phyloP scores from a whole-genome alignment of 495 filamentous ascomycete species.

The Penicillium crystallinum region DNA sequence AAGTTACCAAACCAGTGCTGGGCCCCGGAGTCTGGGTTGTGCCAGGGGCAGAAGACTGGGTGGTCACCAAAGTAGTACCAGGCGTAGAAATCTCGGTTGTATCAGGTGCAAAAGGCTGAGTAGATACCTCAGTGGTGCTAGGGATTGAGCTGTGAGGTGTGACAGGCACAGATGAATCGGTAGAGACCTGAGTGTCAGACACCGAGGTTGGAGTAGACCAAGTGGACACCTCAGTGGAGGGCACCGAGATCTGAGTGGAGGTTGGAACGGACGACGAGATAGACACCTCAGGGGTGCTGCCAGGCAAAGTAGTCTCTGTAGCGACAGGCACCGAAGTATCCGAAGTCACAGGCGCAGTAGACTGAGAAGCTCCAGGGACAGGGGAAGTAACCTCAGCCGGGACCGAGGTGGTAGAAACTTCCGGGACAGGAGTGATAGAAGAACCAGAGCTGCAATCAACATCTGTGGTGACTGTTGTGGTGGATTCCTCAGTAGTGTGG shows the following conservation, averaged over 20 bases:
- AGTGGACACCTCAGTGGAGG: background rate
- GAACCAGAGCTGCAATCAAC: background rate
- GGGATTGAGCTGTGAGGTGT: too few relatives aligned
- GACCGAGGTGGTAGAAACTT: background rate
- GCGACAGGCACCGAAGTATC: background rate
- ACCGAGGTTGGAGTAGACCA: background rate
- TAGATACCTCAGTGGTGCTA: background rate
- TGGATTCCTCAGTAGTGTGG: background rate
- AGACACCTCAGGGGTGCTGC: background rate
- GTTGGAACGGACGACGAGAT: background rate
- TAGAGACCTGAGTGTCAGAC: background rate
- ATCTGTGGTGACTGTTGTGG: constrained; percentile 2
- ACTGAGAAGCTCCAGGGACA: background rate
- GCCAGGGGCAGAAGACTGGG: background rate
- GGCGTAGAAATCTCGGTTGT: background rate
- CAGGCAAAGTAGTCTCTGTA: background rate
- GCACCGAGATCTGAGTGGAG: background rate
- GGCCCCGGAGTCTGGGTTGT: background rate
- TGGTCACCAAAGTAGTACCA: background rate
- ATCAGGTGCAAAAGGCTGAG: background rate
- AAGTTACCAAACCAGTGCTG: background rate
- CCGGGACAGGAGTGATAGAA: background rate
- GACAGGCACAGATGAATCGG: too few relatives aligned
- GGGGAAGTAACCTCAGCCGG: background rate
- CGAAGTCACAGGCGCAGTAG: background rate